These are phyloP conservation scores for Didymella exigua DNA, from an alignment of 2,329 filamentous ascomycete species.

Conservation along the genomic window DNA sequence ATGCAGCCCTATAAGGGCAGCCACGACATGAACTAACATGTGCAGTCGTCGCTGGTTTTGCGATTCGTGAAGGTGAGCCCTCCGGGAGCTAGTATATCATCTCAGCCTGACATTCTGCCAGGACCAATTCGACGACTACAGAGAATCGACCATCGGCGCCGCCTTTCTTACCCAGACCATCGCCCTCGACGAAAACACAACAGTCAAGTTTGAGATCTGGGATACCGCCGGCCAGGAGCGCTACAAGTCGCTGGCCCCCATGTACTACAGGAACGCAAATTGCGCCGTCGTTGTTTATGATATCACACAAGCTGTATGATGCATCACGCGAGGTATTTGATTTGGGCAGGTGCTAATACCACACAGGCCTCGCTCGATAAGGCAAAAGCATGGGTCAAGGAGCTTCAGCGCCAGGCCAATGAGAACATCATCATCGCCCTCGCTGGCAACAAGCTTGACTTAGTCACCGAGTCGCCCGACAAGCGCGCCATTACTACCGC, in stretches of 20 bases:
- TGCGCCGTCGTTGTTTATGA: constrained; percentile 99
- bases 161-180: constrained; percentile 99
- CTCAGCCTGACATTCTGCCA: constrained; percentile 48
- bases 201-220: constrained; percentile 99
- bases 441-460: constrained; percentile 90
- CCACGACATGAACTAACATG: constrained; percentile 38
- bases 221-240: constrained; percentile 92
- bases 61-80: constrained; percentile 92
- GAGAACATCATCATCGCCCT: constrained; percentile 99
- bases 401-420: constrained; percentile 97
- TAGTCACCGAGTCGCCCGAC: constrained; percentile 91
- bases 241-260: constrained; percentile 97
- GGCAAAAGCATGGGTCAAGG: constrained; percentile 99
- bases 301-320: constrained; percentile 95
- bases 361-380: constrained; percentile 91
- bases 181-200: constrained; percentile 95
- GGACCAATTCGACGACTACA: constrained; percentile 99
- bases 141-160: constrained; percentile 97
- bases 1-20: constrained; percentile 41
- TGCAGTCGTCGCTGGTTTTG: constrained; percentile 91
- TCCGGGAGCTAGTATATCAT: neutral
- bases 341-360: constrained; percentile 29
- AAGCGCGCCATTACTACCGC: constrained; percentile 89
- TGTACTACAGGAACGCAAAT: constrained; percentile 99
- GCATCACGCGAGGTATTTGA: constrained; percentile 39